Base-by-base conservation (phyloP, 441 rosid species). In the Breynia disticha region DNA sequence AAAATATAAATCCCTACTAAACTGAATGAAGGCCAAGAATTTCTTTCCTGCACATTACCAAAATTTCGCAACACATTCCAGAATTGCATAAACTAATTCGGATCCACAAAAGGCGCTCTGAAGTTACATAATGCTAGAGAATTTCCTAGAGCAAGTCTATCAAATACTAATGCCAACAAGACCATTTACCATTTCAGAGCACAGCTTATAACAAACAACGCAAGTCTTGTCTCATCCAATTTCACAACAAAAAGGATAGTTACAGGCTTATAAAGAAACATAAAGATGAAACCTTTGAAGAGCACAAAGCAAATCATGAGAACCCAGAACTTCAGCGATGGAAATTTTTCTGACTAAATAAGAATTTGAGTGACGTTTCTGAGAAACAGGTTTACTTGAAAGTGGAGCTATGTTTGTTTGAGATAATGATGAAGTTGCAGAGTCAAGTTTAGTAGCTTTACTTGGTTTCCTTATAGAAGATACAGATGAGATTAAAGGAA, bases 291-390 rank as follows among this genome's bases (percentile, higher is more conserved):
- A 84, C 89, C 87, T 79, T n/a, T 77, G 64, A 20, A 90, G 87
- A 51, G 93, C 74, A 12, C 79, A 72, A 46, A 57, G 55, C 56
- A 83, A 71, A 66, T 80, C 79, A 1, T 77, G 19, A 52, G 95
- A 82, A 19, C 63, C 67, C 52, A 76, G 79, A 35, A 90, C 70
- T 63, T 81, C 74, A 45, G 66, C 64, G 53, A 85, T 69, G 50
- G 85, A 90, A 42, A 83, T 70, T 75, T 87, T 77, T 61, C 96
- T 79, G 39, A 69, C 66, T 19, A 75, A 58, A 73, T 80, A 87
- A 10, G 73, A 64, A 65, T 64, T 77, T 15, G 91, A 69, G 65
- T 77, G 80, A 50, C 67, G 84, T 58, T 64, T 63, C 50, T 55
- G 62, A 48, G 67, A 45, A 35, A 56, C n/a, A 28, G 59, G 16